These are phyloP conservation scores for Hippophae gyantsensis DNA, from an alignment of 306 rosid species.

Conservation along the genomic window DNA sequence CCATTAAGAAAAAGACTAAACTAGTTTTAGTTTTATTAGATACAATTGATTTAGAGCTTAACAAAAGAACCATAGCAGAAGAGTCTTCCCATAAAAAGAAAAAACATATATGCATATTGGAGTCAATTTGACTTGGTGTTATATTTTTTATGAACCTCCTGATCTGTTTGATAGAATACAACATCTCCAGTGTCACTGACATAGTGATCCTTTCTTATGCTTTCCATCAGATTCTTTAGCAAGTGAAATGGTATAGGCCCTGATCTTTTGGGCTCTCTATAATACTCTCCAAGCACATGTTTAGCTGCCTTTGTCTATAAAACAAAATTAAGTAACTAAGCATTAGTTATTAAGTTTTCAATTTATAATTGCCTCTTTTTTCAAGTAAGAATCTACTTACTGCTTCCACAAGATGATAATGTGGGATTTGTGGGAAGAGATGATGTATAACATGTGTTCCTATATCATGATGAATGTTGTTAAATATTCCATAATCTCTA, in stretches of 20 bases:
- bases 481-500: conserved; percentile 80
- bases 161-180: conserved; percentile 64
- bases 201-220: conserved; percentile 66
- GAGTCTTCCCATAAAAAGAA: too few species aligned
- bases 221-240: conserved; percentile 38
- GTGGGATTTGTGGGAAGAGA: conserved; percentile 96
- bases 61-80: too few species aligned
- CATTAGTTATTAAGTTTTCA: too few species aligned
- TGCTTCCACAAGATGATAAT: conserved; percentile 84
- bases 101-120: too few species aligned
- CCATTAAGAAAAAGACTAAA: too few species aligned
- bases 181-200: conserved; percentile 68
- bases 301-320: conserved; percentile 70
- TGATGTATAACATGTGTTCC: conserved; percentile 95
- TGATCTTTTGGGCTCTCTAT: conserved; percentile 75
- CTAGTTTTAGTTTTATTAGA: too few species aligned
- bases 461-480: conserved; percentile 79
- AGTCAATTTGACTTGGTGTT: conserved; percentile 25
- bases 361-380: too few species aligned
- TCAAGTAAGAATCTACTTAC: conserved; percentile 20
- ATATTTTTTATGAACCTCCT: conserved; percentile 23
- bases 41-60: too few species aligned
- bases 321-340: neutral
- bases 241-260: conserved; percentile 74
- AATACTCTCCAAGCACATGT: conserved; percentile 72